These are phyloP conservation scores for Nepenthes mirabilis DNA, from an alignment of 148 eudicot genomes.

Conservation along the genomic window DNA sequence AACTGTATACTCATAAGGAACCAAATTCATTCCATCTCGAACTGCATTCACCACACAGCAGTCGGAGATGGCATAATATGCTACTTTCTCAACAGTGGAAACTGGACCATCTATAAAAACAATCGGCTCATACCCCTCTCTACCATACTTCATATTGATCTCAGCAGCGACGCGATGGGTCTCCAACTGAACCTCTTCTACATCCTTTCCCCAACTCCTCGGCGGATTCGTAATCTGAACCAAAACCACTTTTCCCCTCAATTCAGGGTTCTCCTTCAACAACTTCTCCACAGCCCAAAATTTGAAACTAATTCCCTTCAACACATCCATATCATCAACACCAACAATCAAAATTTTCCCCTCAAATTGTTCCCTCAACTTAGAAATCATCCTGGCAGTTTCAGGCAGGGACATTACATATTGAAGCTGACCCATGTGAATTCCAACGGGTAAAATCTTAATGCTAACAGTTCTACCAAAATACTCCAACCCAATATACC, in stretches of 20 bases:
- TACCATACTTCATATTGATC: constrained; percentile 41
- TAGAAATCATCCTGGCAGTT: constrained; percentile 27
- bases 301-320: constrained; percentile 78
- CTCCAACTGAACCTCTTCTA: constrained; percentile 50
- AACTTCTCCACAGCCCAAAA: constrained; percentile 55
- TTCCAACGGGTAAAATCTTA: constrained; percentile 72
- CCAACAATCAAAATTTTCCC: constrained; percentile 70
- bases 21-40: constrained; percentile 86
- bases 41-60: constrained; percentile 80
- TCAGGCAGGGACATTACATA: constrained; percentile 27
- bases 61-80: constrained; percentile 55
- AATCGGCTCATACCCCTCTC: constrained; percentile 52
- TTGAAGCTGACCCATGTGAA: constrained; percentile 71
- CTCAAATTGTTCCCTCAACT: constrained; percentile 27
- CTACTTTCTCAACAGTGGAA: constrained; percentile 54
- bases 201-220: constrained; percentile 62
- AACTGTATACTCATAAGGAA: constrained; percentile 62
- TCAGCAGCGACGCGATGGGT: constrained; percentile 28
- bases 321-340: constrained; percentile 84
- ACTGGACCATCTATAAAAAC: constrained; percentile 50
- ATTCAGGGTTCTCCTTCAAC: constrained; percentile 26
- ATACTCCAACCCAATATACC: constrained; percentile 71
- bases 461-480: constrained; percentile 72
- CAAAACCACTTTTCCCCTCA: constrained; percentile 56
- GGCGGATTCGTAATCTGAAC: constrained; percentile 72